phyloP scores from a whole-genome alignment of 2,329 filamentous ascomycete species.

The Microdochium bolleyi region DNA sequence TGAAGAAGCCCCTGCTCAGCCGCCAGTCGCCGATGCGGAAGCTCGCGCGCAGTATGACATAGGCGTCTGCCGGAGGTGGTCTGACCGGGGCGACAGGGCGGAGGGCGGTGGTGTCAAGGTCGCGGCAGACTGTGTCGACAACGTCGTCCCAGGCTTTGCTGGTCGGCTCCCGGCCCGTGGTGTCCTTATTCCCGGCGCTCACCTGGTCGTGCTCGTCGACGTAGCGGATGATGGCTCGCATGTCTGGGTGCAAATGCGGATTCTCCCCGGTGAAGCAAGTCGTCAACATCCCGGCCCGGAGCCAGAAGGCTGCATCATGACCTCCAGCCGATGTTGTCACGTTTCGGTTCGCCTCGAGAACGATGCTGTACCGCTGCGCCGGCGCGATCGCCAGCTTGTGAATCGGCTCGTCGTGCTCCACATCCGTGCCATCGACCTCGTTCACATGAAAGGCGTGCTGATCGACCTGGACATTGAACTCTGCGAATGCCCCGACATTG shows the following conservation, averaged over 20 bases:
- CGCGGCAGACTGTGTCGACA: neutral
- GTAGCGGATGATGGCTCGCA: conserved; percentile 42
- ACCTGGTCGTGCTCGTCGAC: conserved; percentile 7
- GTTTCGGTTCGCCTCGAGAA: conserved; percentile 53
- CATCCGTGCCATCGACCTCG: conserved; percentile 63
- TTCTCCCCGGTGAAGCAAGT: conserved; percentile 49
- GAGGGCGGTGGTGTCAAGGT: conserved; percentile 14
- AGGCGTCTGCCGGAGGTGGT: conserved; percentile 38
- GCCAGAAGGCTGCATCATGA: conserved; percentile 44
- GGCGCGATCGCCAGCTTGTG: conserved; percentile 58
- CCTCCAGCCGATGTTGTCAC: conserved; percentile 3
- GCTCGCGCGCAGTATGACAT: conserved; percentile 46
- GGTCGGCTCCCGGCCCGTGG: conserved; percentile 20
- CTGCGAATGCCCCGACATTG: conserved; percentile 64
- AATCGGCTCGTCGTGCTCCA: conserved; percentile 37
- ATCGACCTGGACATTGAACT: conserved; percentile 65
- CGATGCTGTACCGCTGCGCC: conserved; percentile 62
- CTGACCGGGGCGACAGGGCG: conserved; percentile 28
- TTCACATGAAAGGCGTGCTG: conserved; percentile 51
- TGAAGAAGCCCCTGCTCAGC: conserved; percentile 51
- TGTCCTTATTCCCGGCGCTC: conserved; percentile 8
- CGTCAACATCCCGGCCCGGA: conserved; percentile 54
- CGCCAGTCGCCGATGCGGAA: conserved; percentile 52
- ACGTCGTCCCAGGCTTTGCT: conserved; percentile 16
- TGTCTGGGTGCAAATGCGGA: conserved; percentile 33